Base-by-base conservation (phyloP, 208 protist species). In the Crithidia mellificae region DNA sequence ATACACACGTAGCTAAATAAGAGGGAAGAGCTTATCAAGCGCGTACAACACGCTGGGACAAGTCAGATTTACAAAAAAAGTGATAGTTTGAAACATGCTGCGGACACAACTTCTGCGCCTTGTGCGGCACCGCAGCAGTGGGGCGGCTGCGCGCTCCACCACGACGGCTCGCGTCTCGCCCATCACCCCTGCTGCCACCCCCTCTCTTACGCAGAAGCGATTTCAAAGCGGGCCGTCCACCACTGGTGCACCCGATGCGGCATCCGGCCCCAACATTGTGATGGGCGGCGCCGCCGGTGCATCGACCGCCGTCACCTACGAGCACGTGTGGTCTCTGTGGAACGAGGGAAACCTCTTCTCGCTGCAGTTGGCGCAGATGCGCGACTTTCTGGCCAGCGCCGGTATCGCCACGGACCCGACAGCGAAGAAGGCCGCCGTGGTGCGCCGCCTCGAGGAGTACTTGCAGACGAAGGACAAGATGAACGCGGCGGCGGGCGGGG, bases 291-390 rank as follows among this genome's bases (percentile, higher is more conserved):
- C 70, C 24, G 38, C 55, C 25, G 25, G 34, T 55, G 20, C 43
- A 50, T 20, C 14, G 24, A 58, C 69, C 5, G 53, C 39, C 22
- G 77, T 91, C 7, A 75, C 75, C 20, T 68, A 81, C 12, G 90
- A 94, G 27, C 83, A 85, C 44, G 88, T 93, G 53, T 95, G 90
- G 84, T 72, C 73, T 20, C 74, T 97, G 59, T 97, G 92, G 90
- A 95, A 94, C 63, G 92, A 97, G 63, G 92, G 92, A 32, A 97
- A 97, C 53, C 82, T 97, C 36, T 97, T 95, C 65, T 93, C 92
- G 5, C 80, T 97, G 39, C 91, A 90, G 15, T 68, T 93, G 14
- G 50, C 77, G 25, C 84, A 97, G 68, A 81, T 97, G 71, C 78
- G 84, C 30, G 75, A 81, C 7, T 97, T 94, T 63, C 81, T 97